Evolutionary conservation across 2,329 filamentous ascomycete genomes (phyloP).

Genomic region (Thelonectria olida): DNA sequence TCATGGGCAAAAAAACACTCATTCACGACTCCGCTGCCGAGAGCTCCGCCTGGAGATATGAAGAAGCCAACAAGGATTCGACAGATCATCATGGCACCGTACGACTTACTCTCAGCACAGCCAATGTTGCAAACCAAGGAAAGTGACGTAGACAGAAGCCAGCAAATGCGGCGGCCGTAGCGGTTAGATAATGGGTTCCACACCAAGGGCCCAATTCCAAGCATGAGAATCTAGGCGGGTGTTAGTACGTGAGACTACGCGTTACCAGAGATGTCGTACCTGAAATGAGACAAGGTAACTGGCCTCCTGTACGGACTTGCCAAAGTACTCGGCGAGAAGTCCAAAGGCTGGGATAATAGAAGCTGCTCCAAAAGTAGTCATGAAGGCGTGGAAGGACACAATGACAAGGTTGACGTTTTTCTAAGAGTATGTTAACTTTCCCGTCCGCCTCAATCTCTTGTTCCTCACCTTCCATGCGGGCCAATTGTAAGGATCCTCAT

Average conservation of each 20-base stretch:
- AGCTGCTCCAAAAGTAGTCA: neutral
- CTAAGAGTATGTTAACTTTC: neutral
- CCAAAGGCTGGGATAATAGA: neutral
- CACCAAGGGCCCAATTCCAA: neutral
- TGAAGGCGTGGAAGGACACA: neutral
- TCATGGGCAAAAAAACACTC: neutral
- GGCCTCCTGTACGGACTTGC: neutral
- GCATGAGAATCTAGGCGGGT: neutral
- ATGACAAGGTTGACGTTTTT: neutral
- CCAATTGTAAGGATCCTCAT: neutral
- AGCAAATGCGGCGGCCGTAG: neutral
- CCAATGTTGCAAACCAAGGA: neutral
- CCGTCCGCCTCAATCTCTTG: neutral
- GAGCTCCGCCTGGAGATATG: neutral
- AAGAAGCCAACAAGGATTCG: neutral
- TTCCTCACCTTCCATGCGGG: neutral
- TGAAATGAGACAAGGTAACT: neutral
- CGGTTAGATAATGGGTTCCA: neutral
- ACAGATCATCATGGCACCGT: neutral
- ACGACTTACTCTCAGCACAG: neutral
- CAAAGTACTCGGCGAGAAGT: neutral
- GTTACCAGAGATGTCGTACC: neutral
- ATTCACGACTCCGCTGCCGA: neutral
- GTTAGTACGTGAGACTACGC: neutral
- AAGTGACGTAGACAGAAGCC: neutral